A percentile compares a stretch with the other conserved stretches of the same genome.
These are phyloP conservation scores for Odontarrhena argentea DNA, from an alignment of 345 rosid genomes.

Conservation along the genomic window DNA sequence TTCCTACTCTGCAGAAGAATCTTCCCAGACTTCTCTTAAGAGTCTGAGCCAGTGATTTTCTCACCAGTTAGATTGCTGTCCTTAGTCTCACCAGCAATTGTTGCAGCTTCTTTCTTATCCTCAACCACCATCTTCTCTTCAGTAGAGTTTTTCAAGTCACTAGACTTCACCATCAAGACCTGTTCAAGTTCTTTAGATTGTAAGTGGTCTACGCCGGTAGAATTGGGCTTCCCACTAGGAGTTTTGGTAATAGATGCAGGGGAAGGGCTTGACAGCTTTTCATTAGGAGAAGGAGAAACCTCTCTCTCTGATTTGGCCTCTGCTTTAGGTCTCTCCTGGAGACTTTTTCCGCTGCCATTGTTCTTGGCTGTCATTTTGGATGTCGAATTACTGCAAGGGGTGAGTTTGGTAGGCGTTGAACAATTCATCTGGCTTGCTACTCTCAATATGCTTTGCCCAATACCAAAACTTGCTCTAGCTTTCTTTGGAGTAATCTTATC, in stretches of 20 bases:
- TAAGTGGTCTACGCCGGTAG: slow-evolving; percentile 37
- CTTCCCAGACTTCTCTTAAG: slow-evolving; percentile 41
- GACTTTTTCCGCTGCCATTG: slow-evolving; percentile 40
- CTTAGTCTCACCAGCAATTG: slow-evolving; percentile 28
- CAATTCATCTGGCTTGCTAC: slow-evolving; percentile 52
- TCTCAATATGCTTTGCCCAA: slow-evolving; percentile 52
- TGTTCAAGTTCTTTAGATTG: slow-evolving; percentile 26
- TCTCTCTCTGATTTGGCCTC: slow-evolving; percentile 8
- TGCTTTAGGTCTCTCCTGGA: slow-evolving; percentile 24
- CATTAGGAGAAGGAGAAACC: slow-evolving; percentile 35
- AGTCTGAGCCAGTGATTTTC: slow-evolving; percentile 24
- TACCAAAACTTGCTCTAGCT: slow-evolving; percentile 43
- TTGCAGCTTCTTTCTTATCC: slow-evolving; percentile 38
- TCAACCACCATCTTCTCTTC: slow-evolving; percentile 38
- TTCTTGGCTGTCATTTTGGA: slow-evolving; percentile 26
- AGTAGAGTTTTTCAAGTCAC: slow-evolving; percentile 40
- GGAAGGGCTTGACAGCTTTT: slow-evolving; percentile 43
- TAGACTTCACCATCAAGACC: slow-evolving; percentile 23
- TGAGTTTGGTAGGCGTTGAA: slow-evolving; percentile 35
- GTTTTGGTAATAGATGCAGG: slow-evolving; percentile 43
- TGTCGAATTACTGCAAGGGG: slow-evolving; percentile 30
- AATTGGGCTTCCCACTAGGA: slow-evolving; percentile 48
- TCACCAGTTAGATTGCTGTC: slow-evolving; percentile 32
- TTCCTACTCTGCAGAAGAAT: slow-evolving; percentile 37
- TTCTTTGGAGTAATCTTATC: slow-evolving; percentile 37